These are phyloP conservation scores for Strobilomyces confusus DNA, from an alignment of 768 basidiomycete genomes.

Conservation along the genomic window DNA sequence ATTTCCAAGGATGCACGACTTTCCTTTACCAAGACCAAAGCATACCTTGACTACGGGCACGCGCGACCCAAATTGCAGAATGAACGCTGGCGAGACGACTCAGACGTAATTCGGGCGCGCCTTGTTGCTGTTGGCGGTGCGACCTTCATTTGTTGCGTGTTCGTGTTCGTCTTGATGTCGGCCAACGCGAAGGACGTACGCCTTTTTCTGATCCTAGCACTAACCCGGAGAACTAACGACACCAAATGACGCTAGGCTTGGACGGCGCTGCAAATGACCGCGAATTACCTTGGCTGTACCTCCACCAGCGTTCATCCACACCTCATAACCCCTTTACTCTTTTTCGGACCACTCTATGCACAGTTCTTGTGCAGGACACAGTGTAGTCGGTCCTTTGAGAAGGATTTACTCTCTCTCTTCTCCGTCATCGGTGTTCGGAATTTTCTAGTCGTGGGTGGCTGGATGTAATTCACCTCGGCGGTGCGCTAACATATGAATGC, in stretches of 20 bases:
- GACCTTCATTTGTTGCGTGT: slow-evolving; percentile 52
- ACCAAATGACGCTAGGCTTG: slow-evolving; percentile 14
- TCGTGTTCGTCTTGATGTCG: slow-evolving; percentile 46
- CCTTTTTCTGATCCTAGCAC: neutral
- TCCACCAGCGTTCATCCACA: slow-evolving; percentile 40
- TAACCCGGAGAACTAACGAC: slow-evolving; percentile 5
- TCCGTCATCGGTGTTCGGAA: slow-evolving; percentile 68
- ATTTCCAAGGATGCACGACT: slow-evolving; percentile 62
- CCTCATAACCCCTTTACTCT: slow-evolving; percentile 69
- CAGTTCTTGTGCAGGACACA: slow-evolving; percentile 40
- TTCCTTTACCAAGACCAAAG: slow-evolving; percentile 39
- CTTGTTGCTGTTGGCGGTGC: slow-evolving; percentile 63
- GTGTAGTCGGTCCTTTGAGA: slow-evolving; percentile 40
- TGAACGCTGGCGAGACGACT: slow-evolving; percentile 75
- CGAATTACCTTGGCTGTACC: slow-evolving; percentile 41
- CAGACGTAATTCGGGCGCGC: slow-evolving; percentile 78
- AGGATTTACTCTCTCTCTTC: slow-evolving; percentile 39
- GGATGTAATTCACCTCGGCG: neutral
- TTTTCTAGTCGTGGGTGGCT: slow-evolving; percentile 45
- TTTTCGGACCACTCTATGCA: slow-evolving; percentile 72
- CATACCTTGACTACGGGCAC: slow-evolving; percentile 24
- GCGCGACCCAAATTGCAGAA: slow-evolving; percentile 31
- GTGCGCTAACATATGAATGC: neutral
- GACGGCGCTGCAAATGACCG: slow-evolving; percentile 28
- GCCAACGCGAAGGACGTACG: slow-evolving; percentile 13